These are phyloP conservation scores for Thielaviopsis populi DNA, from an alignment of 2,329 filamentous ascomycete species.

Conservation along the genomic window DNA sequence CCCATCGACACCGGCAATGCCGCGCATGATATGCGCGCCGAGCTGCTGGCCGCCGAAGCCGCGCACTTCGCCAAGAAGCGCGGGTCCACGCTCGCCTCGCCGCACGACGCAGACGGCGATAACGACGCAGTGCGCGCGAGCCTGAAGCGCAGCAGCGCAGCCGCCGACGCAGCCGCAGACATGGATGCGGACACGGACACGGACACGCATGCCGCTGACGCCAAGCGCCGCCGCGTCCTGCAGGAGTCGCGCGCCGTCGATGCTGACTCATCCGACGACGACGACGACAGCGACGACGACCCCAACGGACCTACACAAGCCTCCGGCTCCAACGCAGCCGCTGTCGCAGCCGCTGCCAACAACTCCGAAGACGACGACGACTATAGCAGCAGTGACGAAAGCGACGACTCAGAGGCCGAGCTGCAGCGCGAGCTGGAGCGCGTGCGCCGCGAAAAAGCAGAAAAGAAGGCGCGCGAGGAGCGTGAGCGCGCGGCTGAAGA, in stretches of 20 bases:
- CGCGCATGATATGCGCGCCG: conserved; percentile 66
- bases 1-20: conserved; percentile 36
- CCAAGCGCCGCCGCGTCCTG: conserved; percentile 72
- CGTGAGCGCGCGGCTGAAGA: conserved; percentile 66
- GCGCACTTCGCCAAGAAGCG: conserved; percentile 76
- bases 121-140: conserved; percentile 27
- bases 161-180: conserved; percentile 38
- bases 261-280: conserved; percentile 51
- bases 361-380: conserved; percentile 37
- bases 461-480: conserved; percentile 43
- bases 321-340: no score
- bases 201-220: no score
- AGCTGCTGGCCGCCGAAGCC: conserved; percentile 78
- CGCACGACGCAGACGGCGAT: conserved; percentile 35
- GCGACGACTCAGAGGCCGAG: conserved; percentile 74
- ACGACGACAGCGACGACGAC: conserved; percentile 38
- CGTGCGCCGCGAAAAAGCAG: conserved; percentile 74
- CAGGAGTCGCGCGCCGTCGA: conserved; percentile 82
- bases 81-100: conserved; percentile 36
- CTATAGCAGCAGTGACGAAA: conserved; percentile 28
- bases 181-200: conserved; percentile 43
- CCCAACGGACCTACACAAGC: conserved; percentile 21
- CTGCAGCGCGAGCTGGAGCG: conserved; percentile 87
- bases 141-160: conserved; percentile 19
- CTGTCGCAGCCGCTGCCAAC: conserved; percentile 28